Percentiles rank a stretch among this genome's conserved stretches.
Conservation (phyloP, 768 basidiomycete species). For the Ramaria sp. region DNA sequence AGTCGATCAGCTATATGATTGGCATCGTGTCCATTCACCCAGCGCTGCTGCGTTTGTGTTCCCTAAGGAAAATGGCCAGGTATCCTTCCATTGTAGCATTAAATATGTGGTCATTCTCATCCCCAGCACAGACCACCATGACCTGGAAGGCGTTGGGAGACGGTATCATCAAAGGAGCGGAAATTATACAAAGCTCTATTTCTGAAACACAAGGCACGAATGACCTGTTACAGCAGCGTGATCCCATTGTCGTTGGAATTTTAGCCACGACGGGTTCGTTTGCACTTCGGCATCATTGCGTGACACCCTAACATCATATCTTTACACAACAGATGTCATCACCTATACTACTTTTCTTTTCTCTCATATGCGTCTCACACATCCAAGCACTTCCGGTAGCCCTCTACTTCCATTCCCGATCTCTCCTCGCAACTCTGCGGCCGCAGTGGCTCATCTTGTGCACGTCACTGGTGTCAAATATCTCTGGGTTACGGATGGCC, state of each 20-base stretch:
- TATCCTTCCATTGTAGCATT: not conserved
- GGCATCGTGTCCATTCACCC: slow-evolving; percentile 1
- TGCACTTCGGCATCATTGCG: not conserved
- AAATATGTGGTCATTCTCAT: not conserved
- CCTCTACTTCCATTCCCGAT: slow-evolving; percentile 21
- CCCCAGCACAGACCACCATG: not conserved
- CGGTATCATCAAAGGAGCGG: not conserved
- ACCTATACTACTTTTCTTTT: slow-evolving; percentile 9
- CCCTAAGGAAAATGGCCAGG: not conserved
- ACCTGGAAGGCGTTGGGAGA: not conserved
- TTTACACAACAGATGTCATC: slow-evolving; percentile 19
- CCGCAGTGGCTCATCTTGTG: slow-evolving; percentile 27
- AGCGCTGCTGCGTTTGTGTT: not conserved
- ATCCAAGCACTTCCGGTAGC: not conserved
- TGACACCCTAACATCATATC: not conserved
- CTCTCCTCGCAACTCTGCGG: slow-evolving; percentile 24
- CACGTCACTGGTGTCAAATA: slow-evolving; percentile 14
- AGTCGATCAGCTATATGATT: slow-evolving; percentile 4
- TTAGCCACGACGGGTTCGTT: not conserved
- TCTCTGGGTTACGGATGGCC: slow-evolving; percentile 16
- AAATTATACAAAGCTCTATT: not conserved
- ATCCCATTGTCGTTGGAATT: slow-evolving; percentile 3
- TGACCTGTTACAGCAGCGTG: not conserved
- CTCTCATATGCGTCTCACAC: slow-evolving; percentile 14
- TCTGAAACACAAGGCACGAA: not conserved